Base-by-base conservation (phyloP, 1,284 basidiomycete species). In the Nidula niveotomentosa region DNA sequence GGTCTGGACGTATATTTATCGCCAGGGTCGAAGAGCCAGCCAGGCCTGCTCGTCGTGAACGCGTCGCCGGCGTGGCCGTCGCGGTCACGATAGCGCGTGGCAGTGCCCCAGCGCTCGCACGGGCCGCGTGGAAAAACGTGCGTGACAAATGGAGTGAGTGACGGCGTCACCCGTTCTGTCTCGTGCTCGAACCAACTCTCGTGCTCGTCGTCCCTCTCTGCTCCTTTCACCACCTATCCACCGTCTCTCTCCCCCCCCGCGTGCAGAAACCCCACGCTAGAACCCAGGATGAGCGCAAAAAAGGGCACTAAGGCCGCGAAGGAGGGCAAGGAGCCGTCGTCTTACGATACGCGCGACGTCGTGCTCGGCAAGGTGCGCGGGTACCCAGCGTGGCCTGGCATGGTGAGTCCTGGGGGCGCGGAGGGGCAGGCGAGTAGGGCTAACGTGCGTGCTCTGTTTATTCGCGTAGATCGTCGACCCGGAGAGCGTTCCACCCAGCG, bases 281-380 rank as follows among this genome's bases (percentile, higher is more conserved):
- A 37, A 54, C 47, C 48, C 48, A 62, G 57, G 51, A 47, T 18
- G 23, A 85, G 85, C 83, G 83, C 76, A 73, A 86, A 85, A 77
- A 85, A 85, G 72, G 69, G 67, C 48, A 62, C 72, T 60, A 85
- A 84, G 71, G 63, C 74, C 49, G 70, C 67, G 52, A 79, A 75
- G 60, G 70, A 74, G 55, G 62, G 65, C 33, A 61, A 37, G 37
- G 49, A 47, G 7, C 12, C 48, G n/a, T 8, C 69, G 8, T 69
- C 70, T 13, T 80, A 80, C 56, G 66, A 67, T 23, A 59, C 65
- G 33, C 71, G 90, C 67, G 94, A 97, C 69, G 81, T 94, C 63
- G 94, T 98, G 36, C 84, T 98, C 56, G 94, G 86, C 41, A 95
- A 97, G 77, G 78, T 99, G 67, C 92, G 92, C 75, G 96, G 96